Evolutionary conservation across 768 basidiomycete genomes (phyloP).

Genomic region (Kwoniella dendrophila): DNA sequence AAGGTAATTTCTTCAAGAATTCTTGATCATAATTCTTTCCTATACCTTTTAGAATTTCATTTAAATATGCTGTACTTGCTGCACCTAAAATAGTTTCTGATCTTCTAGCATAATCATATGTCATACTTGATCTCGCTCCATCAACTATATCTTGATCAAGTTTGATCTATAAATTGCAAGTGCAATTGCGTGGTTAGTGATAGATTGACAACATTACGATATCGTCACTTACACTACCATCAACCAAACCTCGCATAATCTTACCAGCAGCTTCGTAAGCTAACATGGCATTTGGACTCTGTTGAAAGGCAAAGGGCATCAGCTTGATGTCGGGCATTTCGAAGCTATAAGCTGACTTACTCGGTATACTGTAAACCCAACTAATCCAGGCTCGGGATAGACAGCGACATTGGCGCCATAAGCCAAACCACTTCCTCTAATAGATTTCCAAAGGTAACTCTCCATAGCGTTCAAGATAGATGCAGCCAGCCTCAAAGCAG

Average conservation of each 20-base stretch:
- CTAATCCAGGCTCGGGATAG: constrained; percentile 75
- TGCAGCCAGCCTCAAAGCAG: constrained; percentile 78
- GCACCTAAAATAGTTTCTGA: constrained; percentile 87
- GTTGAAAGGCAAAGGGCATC: neutral
- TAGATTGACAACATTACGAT: no score
- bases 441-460: constrained; percentile 88
- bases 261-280: constrained; percentile 79
- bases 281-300: constrained; percentile 59
- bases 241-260: constrained; percentile 75
- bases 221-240: constrained; percentile 67
- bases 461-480: constrained; percentile 91
- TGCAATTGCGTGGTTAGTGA: neutral
- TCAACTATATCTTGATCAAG: constrained; percentile 75
- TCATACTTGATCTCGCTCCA: constrained; percentile 87
- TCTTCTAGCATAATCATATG: constrained; percentile 75
- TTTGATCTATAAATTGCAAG: constrained; percentile 1
- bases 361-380: constrained; percentile 76
- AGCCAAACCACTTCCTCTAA: constrained; percentile 91
- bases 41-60: constrained; percentile 87
- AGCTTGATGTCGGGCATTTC: neutral
- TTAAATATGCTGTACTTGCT: constrained; percentile 77
- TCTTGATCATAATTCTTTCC: constrained; percentile 72
- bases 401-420: constrained; percentile 80
- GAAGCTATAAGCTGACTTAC: constrained; percentile 42
- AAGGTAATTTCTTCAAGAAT: constrained; percentile 57